A percentile compares a stretch with the other conserved stretches of the same genome.
phyloP scores from a whole-genome alignment of 768 basidiomycete species.

The Coprinopsis strossmayeri region DNA sequence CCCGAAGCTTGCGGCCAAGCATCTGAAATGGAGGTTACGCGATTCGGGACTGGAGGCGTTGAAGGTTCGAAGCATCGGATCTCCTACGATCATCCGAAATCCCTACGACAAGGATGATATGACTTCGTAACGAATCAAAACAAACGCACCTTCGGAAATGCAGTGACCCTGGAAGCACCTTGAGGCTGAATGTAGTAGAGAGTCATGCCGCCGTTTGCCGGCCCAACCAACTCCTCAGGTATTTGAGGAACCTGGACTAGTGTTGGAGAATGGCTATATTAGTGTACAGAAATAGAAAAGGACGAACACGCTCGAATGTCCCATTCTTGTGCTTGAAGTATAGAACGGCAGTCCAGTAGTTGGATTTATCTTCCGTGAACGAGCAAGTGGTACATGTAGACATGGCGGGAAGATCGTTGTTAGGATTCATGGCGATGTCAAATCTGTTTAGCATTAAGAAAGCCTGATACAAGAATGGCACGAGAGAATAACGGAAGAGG shows the following conservation, averaged over 20 bases:
- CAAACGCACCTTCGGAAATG: conserved; percentile 15
- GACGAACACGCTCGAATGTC: neutral
- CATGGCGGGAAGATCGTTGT: neutral
- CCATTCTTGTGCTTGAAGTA: neutral
- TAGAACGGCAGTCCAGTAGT: neutral
- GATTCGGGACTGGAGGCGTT: conserved; percentile 4
- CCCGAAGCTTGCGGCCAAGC: neutral
- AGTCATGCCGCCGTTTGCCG: conserved; percentile 18
- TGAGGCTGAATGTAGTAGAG: conserved; percentile 18
- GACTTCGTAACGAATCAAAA: neutral
- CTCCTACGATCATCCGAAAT: conserved; percentile 9
- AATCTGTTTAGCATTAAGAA: too few species aligned
- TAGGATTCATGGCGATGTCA: neutral
- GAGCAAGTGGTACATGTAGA: neutral
- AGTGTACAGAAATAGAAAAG: too few species aligned
- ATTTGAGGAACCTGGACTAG: conserved; percentile 19
- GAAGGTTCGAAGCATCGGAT: conserved; percentile 5
- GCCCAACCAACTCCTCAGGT: conserved; percentile 16
- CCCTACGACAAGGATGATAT: neutral
- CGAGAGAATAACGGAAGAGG: too few species aligned
- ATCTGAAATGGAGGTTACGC: neutral
- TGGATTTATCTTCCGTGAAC: neutral
- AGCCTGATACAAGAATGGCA: too few species aligned
- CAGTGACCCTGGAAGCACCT: conserved; percentile 10
- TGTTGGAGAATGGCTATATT: too few species aligned